phyloP scores from a whole-genome alignment of 371 early-diverging fungal genomes.

The Circinella umbellata region DNA sequence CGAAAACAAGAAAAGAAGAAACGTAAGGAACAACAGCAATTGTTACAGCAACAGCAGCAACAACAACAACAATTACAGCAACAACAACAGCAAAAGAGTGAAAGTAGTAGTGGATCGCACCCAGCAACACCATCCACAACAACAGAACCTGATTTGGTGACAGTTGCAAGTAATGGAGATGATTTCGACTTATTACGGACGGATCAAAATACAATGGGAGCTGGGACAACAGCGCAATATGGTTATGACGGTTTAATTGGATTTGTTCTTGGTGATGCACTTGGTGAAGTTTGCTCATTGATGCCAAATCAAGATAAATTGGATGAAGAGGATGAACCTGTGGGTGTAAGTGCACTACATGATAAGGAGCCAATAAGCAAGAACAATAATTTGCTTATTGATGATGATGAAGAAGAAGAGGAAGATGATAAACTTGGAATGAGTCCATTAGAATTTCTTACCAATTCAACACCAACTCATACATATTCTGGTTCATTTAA shows the following conservation, averaged over 20 bases:
- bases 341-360: slow-evolving; percentile 41
- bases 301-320: slow-evolving; percentile 12
- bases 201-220: background rate
- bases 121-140: slow-evolving; percentile 22
- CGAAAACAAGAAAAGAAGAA: slow-evolving; percentile 52
- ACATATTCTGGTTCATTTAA: slow-evolving; percentile 48
- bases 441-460: slow-evolving; percentile 42
- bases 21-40: slow-evolving; percentile 29
- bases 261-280: slow-evolving; percentile 49
- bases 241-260: slow-evolving; percentile 32
- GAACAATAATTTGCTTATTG: background rate
- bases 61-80: background rate
- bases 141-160: background rate
- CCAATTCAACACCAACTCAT: slow-evolving; percentile 37
- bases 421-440: slow-evolving; percentile 17
- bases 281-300: slow-evolving; percentile 28
- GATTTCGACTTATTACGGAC: slow-evolving; percentile 4
- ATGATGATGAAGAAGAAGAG: slow-evolving; percentile 10
- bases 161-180: slow-evolving; percentile 4
- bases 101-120: slow-evolving; percentile 23
- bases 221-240: background rate
- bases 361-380: slow-evolving; percentile 2
- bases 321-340: slow-evolving; percentile 36
- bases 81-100: slow-evolving; percentile 30
- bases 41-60: background rate